phyloP scores from a whole-genome alignment of 257 asterid genomes.

The Fraxinus anomala region DNA sequence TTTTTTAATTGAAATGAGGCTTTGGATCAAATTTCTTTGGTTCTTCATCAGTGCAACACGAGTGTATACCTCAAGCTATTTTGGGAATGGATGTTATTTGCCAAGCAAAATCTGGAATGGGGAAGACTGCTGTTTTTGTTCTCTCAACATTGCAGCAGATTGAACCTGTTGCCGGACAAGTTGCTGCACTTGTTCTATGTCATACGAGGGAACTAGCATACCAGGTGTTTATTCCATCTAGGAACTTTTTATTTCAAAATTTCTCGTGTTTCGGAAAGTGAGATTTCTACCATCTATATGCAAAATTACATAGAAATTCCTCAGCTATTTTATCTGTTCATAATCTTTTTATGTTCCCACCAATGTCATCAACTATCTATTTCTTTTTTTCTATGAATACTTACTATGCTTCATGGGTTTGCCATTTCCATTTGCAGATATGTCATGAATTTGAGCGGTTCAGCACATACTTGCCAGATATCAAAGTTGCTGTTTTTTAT shows the following conservation, averaged over 20 bases:
- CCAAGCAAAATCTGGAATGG: slow-evolving; percentile 95
- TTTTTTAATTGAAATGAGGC: slow-evolving; percentile 66
- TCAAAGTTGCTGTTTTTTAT: slow-evolving; percentile 57
- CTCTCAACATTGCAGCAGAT: slow-evolving; percentile 86
- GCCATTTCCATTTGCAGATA: slow-evolving; percentile 34
- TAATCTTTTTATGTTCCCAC: not conserved
- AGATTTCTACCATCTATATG: slow-evolving; percentile 6
- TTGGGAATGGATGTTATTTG: slow-evolving; percentile 67
- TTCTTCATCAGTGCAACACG: slow-evolving; percentile 93
- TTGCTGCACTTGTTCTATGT: slow-evolving; percentile 77
- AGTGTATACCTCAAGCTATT: slow-evolving; percentile 94
- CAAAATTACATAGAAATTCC: not conserved
- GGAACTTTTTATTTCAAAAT: not conserved
- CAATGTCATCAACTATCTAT: not conserved
- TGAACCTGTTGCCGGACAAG: slow-evolving; percentile 84
- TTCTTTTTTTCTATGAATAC: not conserved
- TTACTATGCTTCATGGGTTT: slow-evolving; percentile 8
- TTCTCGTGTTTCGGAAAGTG: not conserved
- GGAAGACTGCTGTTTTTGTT: slow-evolving; percentile 91
- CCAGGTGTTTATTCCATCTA: slow-evolving; percentile 48
- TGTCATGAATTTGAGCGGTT: slow-evolving; percentile 61
- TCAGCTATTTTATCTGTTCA: not conserved
- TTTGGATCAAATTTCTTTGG: slow-evolving; percentile 73
- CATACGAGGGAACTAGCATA: slow-evolving; percentile 89
- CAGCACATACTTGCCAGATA: slow-evolving; percentile 53